phyloP scores from a whole-genome alignment of 2,329 filamentous ascomycete species.

The Botrytis hyacinthi region DNA sequence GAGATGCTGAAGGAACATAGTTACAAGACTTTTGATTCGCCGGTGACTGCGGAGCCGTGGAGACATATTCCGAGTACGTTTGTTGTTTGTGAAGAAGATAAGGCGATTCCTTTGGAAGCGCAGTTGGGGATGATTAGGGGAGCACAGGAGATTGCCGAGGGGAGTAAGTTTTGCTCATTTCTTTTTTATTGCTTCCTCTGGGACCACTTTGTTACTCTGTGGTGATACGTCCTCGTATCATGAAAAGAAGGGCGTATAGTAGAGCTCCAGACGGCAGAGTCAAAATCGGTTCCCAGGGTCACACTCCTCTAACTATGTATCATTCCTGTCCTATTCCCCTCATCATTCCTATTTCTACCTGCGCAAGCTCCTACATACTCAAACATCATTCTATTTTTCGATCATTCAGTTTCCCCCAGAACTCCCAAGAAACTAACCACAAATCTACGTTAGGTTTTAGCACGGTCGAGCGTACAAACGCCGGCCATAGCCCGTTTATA shows the following conservation, averaged over 20 bases:
- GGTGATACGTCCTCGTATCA: not conserved
- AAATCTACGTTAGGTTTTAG: not conserved
- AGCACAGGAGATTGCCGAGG: slow-evolving; percentile 18
- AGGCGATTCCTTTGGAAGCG: slow-evolving; percentile 39
- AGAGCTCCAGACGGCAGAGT: not conserved
- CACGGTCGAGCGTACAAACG: slow-evolving; percentile 26
- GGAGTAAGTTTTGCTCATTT: not conserved
- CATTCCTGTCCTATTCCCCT: not conserved
- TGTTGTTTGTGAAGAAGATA: slow-evolving; percentile 43
- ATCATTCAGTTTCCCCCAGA: not conserved
- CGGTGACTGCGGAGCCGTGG: slow-evolving; percentile 40
- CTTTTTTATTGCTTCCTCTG: not conserved
- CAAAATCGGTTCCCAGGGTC: not conserved
- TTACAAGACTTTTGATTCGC: slow-evolving; percentile 31
- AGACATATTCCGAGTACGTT: slow-evolving; percentile 43
- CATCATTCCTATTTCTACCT: not conserved
- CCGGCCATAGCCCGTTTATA: slow-evolving; percentile 32
- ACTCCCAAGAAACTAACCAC: not conserved
- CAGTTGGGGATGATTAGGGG: slow-evolving; percentile 42
- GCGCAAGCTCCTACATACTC: not conserved
- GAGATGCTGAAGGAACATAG: slow-evolving; percentile 36
- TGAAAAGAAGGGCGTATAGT: not conserved
- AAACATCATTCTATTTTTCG: not conserved
- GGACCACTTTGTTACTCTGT: slow-evolving; percentile 26
- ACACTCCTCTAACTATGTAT: not conserved